Percentiles rank a stretch among this genome's conserved stretches.
These are phyloP conservation scores for Boletus rubescentipes DNA, from an alignment of 768 basidiomycete genomes.

Conservation along the genomic window DNA sequence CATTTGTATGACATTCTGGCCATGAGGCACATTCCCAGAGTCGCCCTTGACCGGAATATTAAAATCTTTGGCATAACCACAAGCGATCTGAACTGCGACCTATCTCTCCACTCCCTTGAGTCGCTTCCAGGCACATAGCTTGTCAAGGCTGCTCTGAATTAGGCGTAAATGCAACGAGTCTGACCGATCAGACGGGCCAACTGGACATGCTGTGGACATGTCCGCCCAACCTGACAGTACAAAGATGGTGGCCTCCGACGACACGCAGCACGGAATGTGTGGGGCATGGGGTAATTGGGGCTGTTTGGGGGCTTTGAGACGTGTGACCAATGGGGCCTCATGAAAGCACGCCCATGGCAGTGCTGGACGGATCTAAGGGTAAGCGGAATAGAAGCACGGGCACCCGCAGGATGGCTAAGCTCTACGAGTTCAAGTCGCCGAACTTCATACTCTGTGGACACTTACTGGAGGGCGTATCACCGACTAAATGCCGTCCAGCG, in stretches of 20 bases:
- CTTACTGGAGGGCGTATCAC: conserved; percentile 3
- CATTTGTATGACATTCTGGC: conserved; percentile 2
- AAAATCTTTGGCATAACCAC: not conserved
- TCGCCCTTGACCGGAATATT: not conserved
- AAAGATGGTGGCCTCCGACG: conserved; percentile 24
- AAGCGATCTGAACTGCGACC: not conserved
- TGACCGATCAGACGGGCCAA: conserved; percentile 3
- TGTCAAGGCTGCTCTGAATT: conserved; percentile 11
- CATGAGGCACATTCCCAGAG: conserved; percentile 11
- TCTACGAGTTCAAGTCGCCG: conserved; percentile 3
- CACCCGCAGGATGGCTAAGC: conserved; percentile 5
- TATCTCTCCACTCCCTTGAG: not conserved
- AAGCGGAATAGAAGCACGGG: conserved; percentile 16
- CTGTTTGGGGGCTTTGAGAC: conserved; percentile 13
- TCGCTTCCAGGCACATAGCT: conserved; percentile 18
- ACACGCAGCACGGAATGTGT: conserved; percentile 21
- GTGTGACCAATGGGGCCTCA: conserved; percentile 7
- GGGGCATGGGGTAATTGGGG: conserved; percentile 28
- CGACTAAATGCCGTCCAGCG: not conserved
- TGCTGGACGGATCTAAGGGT: conserved; percentile 23
- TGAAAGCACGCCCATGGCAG: conserved; percentile 11
- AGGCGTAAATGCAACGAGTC: conserved; percentile 2
- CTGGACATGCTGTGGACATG: conserved; percentile 13
- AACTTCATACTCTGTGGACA: not conserved
- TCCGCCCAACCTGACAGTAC: conserved; percentile 16